Conservation (phyloP, 306 rosid genomes). For the Medicago truncatula region MtrunA17r5.0-ANR NC_053042.1:12699001-12699500, state of each 20-base stretch:
- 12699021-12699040: background rate
- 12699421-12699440: background rate
- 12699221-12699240: slow-evolving; percentile 24
- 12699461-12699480: slow-evolving; percentile 17
- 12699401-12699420: background rate
- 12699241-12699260: background rate
- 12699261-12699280: slow-evolving; percentile 8
- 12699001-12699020: slow-evolving; percentile 1
- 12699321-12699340: slow-evolving; percentile 1
- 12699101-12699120: slow-evolving; percentile 11
- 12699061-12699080: slow-evolving; percentile 12
- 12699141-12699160: background rate
- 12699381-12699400: slow-evolving; percentile 8
- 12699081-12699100: background rate
- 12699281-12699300: slow-evolving; percentile 1
- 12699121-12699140: slow-evolving; percentile 11
- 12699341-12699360: slow-evolving; percentile 18
- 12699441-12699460: slow-evolving; percentile 13
- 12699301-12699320: slow-evolving; percentile 14
- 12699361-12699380: too few species aligned
- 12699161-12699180: slow-evolving; percentile 1
- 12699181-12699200: slow-evolving; percentile 21
- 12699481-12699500: slow-evolving; percentile 30
- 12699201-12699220: slow-evolving; percentile 14
- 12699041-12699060: background rate